Conservation (phyloP, 768 basidiomycete genomes). For the Boletus vinaceobasis region DNA sequence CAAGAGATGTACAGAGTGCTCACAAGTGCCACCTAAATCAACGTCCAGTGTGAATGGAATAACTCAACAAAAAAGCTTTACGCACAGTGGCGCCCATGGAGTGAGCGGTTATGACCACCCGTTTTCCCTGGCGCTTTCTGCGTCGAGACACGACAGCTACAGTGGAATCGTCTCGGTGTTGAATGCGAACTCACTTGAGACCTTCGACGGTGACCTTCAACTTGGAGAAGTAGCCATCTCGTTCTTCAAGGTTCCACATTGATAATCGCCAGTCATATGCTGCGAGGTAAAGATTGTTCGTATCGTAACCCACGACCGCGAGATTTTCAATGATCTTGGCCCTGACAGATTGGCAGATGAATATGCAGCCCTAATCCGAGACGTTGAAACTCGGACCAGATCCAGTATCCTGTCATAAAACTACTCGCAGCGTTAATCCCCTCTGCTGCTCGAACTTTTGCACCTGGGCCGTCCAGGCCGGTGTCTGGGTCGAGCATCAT, state of each 20-base stretch:
- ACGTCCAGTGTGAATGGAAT: conserved; percentile 34
- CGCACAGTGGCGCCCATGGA: conserved; percentile 82
- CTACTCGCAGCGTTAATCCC: conserved; percentile 87
- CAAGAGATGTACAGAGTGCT: conserved; percentile 20
- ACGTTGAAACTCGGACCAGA: conserved; percentile 54
- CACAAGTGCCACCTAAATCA: conserved; percentile 45
- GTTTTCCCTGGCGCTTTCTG: conserved; percentile 68
- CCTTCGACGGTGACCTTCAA: conserved; percentile 81
- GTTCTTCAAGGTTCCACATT: conserved; percentile 86
- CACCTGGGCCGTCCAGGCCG: conserved; percentile 82
- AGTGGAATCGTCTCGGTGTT: neutral
- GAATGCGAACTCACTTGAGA: conserved; percentile 49
- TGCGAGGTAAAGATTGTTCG: conserved; percentile 79
- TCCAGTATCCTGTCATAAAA: conserved; percentile 91
- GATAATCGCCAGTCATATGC: conserved; percentile 92
- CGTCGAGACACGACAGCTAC: neutral
- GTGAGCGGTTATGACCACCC: conserved; percentile 80
- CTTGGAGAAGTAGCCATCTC: conserved; percentile 85
- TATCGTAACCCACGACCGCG: conserved; percentile 89
- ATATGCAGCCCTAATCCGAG: neutral
- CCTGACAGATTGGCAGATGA: conserved; percentile 37
- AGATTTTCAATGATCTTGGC: conserved; percentile 93
- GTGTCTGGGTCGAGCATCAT: conserved; percentile 90
- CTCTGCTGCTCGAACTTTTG: conserved; percentile 88
- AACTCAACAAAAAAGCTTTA: conserved; percentile 1